phyloP scores from a whole-genome alignment of 176 grass and related monocot species.

The Carex scoparia region DNA sequence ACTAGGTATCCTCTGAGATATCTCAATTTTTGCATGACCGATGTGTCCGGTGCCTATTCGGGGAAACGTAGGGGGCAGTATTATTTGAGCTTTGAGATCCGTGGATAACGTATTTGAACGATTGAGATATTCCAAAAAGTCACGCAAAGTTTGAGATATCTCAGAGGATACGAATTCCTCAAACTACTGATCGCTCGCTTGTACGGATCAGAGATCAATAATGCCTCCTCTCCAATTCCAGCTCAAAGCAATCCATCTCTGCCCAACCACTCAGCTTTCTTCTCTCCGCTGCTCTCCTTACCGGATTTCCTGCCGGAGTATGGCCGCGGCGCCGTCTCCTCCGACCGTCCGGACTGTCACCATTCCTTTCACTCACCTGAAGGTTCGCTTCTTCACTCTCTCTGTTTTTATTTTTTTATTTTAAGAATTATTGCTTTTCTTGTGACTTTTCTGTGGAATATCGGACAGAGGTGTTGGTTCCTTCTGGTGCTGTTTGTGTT shows the following conservation, averaged over 20 bases:
- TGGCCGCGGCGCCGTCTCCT: neutral
- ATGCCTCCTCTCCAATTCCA: neutral
- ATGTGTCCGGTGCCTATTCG: too few species aligned
- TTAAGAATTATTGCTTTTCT: neutral
- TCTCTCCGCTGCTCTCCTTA: neutral
- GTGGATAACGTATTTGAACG: too few species aligned
- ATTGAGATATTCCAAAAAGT: too few species aligned
- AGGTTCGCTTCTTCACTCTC: slow-evolving; percentile 15
- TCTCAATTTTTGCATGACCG: too few species aligned
- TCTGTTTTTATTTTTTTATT: neutral
- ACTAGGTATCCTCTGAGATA: too few species aligned
- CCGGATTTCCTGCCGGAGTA: slow-evolving; percentile 37
- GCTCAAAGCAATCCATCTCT: neutral
- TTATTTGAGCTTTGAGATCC: too few species aligned
- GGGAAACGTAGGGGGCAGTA: too few species aligned
- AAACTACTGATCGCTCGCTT: neutral
- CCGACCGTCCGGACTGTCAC: slow-evolving; percentile 45
- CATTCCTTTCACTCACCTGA: slow-evolving; percentile 72
- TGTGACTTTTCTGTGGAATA: neutral
- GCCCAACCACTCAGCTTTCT: neutral
- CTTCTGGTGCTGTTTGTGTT: neutral
- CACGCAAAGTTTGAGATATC: too few species aligned
- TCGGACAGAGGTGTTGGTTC: neutral
- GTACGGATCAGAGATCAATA: neutral
- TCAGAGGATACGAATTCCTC: too few species aligned